Evolutionary conservation across 208 protist species (phyloP).

Genomic region (Hexamita inflata): DNA sequence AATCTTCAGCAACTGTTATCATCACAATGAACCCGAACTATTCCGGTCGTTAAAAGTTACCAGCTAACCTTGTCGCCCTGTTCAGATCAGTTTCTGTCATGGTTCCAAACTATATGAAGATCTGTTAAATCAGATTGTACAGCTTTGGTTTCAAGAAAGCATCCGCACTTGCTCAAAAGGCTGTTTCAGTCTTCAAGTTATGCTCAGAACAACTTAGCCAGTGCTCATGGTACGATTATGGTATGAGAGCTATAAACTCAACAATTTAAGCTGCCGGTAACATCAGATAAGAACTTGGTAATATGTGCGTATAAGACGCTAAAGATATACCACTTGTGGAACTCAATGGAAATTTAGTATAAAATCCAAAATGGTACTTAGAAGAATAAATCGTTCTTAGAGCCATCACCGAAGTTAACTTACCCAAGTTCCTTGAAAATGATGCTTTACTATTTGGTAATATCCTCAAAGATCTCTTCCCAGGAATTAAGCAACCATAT

Average conservation of each 20-base stretch:
- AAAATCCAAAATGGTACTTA: too few species aligned
- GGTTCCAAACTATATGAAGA: slow-evolving; percentile 80
- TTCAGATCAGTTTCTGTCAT: slow-evolving; percentile 92
- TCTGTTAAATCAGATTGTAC: slow-evolving; percentile 96
- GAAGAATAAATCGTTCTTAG: slow-evolving; percentile 24
- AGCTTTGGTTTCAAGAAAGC: slow-evolving; percentile 51
- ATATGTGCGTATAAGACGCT: not conserved
- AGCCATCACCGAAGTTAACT: slow-evolving; percentile 41
- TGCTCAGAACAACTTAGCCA: slow-evolving; percentile 52
- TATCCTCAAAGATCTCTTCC: slow-evolving; percentile 51
- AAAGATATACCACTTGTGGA: not conserved
- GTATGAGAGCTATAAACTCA: slow-evolving; percentile 54
- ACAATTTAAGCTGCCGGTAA: slow-evolving; percentile 50
- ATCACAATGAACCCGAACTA: slow-evolving; percentile 91
- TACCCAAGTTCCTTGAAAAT: slow-evolving; percentile 49
- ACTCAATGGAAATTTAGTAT: too few species aligned
- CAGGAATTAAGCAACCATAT: slow-evolving; percentile 26
- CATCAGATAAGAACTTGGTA: not conserved
- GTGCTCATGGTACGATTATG: slow-evolving; percentile 61
- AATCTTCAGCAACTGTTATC: slow-evolving; percentile 48
- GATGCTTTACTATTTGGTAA: slow-evolving; percentile 47
- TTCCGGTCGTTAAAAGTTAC: slow-evolving; percentile 85
- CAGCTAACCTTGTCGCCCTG: slow-evolving; percentile 87
- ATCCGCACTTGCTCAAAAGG: slow-evolving; percentile 59
- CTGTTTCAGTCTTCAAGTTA: slow-evolving; percentile 45